Conservation (phyloP, 2,329 filamentous ascomycete genomes). For the Calonectria hawksworthii region DNA sequence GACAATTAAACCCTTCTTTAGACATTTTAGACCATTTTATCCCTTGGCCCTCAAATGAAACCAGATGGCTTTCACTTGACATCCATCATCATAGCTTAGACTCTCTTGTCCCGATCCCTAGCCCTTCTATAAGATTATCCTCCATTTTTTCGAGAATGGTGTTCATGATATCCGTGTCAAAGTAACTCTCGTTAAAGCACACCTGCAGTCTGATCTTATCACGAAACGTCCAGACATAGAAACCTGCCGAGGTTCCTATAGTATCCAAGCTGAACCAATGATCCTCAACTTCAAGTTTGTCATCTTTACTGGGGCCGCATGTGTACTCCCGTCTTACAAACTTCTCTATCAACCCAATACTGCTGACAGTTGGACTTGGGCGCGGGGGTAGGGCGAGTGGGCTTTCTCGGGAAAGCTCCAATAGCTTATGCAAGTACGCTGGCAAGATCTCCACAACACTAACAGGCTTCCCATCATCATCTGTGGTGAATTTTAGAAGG, state of each 20-base stretch:
- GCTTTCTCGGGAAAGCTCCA: neutral
- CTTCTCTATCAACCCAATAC: neutral
- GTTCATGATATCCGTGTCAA: neutral
- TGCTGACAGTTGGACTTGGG: neutral
- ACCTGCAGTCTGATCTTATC: neutral
- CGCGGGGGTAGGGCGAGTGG: neutral
- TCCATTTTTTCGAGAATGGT: neutral
- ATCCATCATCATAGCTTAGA: neutral
- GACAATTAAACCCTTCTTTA: too few species aligned
- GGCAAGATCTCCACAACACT: neutral
- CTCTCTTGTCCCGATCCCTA: neutral
- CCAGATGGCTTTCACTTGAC: neutral
- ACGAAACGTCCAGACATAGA: slow-evolving; percentile 1
- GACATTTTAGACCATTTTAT: too few species aligned
- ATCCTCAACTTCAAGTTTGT: neutral
- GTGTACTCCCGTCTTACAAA: neutral
- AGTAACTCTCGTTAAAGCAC: neutral
- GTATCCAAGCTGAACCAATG: neutral
- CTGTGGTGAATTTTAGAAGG: neutral
- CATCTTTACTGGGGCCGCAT: neutral
- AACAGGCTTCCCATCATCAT: neutral
- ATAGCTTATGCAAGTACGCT: neutral
- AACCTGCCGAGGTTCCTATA: neutral
- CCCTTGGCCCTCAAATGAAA: neutral
- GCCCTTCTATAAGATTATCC: neutral